A percentile compares a stretch with the other conserved stretches of the same genome.
phyloP scores from a whole-genome alignment of 2,329 filamentous ascomycete species.

The Phoma herbarum region DNA sequence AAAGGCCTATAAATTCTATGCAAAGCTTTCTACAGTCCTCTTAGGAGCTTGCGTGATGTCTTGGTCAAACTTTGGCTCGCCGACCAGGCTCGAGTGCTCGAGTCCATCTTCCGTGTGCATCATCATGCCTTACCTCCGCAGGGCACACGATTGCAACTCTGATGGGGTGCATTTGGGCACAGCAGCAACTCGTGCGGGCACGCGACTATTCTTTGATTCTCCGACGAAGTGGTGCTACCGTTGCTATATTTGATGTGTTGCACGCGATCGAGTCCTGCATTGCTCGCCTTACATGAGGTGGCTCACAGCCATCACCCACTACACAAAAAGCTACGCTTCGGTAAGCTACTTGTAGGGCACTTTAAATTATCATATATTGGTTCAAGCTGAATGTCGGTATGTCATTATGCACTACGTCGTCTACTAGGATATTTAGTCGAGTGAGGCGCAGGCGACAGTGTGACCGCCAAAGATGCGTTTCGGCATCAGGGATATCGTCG shows the following conservation, averaged over 20 bases:
- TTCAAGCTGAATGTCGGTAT: neutral
- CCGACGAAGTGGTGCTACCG: constrained; percentile 1
- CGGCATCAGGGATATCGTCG: constrained; percentile 18
- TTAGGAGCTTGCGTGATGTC: neutral
- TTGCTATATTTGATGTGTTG: constrained; percentile 10
- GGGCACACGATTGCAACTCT: constrained; percentile 13
- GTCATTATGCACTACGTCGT: constrained; percentile 12
- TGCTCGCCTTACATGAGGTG: constrained; percentile 4
- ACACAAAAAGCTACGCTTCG: constrained; percentile 1
- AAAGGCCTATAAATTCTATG: neutral
- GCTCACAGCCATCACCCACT: neutral
- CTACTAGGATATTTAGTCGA: constrained; percentile 8
- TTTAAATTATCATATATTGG: neutral
- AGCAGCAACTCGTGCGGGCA: constrained; percentile 10
- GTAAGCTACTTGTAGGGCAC: neutral
- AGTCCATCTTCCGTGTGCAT: constrained; percentile 2
- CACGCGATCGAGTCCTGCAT: constrained; percentile 20
- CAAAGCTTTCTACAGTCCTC: neutral
- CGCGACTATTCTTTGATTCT: constrained; percentile 16
- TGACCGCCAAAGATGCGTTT: constrained; percentile 21
- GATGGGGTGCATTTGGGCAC: constrained; percentile 6
- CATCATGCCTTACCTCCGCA: constrained; percentile 12
- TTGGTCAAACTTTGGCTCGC: neutral
- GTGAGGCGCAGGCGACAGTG: constrained; percentile 12
- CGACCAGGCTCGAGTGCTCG: constrained; percentile 1